Evolutionary conservation across 768 basidiomycete species (phyloP).

Genomic region (Termitomyces sp.): DNA sequence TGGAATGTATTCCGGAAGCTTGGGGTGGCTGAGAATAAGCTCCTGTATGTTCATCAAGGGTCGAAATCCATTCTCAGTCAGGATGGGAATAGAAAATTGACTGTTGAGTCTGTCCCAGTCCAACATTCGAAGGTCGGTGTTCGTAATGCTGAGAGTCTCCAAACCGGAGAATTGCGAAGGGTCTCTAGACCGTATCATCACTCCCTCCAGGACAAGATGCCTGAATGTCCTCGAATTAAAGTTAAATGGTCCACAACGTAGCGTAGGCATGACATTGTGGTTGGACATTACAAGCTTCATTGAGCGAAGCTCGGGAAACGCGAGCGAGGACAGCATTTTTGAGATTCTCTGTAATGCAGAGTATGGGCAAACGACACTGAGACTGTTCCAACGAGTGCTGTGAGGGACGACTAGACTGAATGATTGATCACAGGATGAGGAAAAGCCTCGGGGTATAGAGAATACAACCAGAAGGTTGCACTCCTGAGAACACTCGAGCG

Average conservation of each 20-base stretch:
- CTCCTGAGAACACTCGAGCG: background rate
- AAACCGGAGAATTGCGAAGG: background rate
- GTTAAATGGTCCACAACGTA: background rate
- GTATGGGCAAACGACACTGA: background rate
- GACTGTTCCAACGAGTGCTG: background rate
- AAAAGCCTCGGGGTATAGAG: background rate
- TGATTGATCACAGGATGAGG: too few species aligned
- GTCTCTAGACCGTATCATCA: background rate
- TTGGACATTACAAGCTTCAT: background rate
- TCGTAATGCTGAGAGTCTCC: background rate
- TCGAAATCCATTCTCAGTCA: too few species aligned
- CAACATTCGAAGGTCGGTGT: background rate
- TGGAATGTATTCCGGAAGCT: too few species aligned
- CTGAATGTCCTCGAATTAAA: background rate
- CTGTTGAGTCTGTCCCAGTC: too few species aligned
- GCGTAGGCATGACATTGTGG: background rate
- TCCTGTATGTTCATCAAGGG: too few species aligned
- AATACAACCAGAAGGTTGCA: background rate
- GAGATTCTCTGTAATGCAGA: background rate
- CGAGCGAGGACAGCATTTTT: background rate
- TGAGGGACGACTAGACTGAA: background rate
- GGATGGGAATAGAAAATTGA: too few species aligned
- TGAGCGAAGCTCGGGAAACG: background rate
- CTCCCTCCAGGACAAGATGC: background rate
- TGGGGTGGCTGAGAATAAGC: too few species aligned